These are phyloP conservation scores for Leucosporidium creatinivorum DNA, from an alignment of 768 basidiomycete species.

Conservation along the genomic window DNA sequence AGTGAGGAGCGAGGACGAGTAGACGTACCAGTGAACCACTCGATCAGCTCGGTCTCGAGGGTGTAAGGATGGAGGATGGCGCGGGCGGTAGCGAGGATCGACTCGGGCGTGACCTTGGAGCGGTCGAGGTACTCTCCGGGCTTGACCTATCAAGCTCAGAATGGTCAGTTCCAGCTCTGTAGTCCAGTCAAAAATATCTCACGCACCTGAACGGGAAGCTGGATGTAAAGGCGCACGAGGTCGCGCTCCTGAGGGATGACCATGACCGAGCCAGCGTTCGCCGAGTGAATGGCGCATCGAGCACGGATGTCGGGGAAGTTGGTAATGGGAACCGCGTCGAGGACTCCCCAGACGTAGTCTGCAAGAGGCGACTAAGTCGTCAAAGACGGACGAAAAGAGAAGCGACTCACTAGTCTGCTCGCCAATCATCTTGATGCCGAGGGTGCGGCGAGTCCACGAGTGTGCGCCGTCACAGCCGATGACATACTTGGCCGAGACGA, in stretches of 20 bases:
- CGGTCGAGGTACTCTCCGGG: conserved; percentile 53
- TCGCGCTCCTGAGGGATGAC: conserved; percentile 55
- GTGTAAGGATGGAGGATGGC: conserved; percentile 55
- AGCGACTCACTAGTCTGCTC: conserved; percentile 51
- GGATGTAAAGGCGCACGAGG: conserved; percentile 63
- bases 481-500: conserved; percentile 57
- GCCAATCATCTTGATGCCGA: conserved; percentile 65
- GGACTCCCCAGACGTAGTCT: conserved; percentile 75
- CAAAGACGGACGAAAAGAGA: neutral
- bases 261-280: conserved; percentile 52
- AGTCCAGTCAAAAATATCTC: neutral
- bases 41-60: conserved; percentile 31
- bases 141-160: conserved; percentile 39
- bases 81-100: conserved; percentile 53
- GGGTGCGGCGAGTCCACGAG: conserved; percentile 48
- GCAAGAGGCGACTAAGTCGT: too few relatives aligned
- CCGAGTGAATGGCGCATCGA: conserved; percentile 59
- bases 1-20: neutral
- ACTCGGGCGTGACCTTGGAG: conserved; percentile 48
- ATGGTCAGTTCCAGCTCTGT: too few relatives aligned
- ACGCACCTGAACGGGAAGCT: conserved; percentile 51
- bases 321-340: conserved; percentile 64
- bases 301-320: conserved; percentile 71
- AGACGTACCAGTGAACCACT: conserved; percentile 28
- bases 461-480: conserved; percentile 63